These are phyloP conservation scores for Rubroshorea leprosula DNA, from an alignment of 345 rosid species.

Conservation along the genomic window DNA sequence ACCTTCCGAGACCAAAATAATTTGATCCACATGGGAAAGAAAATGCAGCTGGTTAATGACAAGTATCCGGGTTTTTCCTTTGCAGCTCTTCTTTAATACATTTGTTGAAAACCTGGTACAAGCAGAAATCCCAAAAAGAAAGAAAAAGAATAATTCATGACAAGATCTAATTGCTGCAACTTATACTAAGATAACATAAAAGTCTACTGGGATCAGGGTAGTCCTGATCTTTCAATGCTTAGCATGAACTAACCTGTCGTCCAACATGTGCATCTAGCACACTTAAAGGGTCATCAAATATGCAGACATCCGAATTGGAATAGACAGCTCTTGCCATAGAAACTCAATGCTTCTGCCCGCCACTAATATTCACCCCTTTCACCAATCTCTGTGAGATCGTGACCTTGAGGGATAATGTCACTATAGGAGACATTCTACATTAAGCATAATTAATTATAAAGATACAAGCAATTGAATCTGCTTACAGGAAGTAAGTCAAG, in stretches of 20 bases:
- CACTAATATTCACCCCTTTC: slow-evolving; percentile 99
- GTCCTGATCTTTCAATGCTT: neutral
- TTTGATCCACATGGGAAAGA: slow-evolving; percentile 84
- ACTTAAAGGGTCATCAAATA: slow-evolving; percentile 97
- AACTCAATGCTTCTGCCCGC: slow-evolving; percentile 98
- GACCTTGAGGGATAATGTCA: slow-evolving; percentile 43
- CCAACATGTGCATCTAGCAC: slow-evolving; percentile 95
- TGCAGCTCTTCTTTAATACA: slow-evolving; percentile 77
- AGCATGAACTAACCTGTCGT: slow-evolving; percentile 48
- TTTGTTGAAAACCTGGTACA: slow-evolving; percentile 73
- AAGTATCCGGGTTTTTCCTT: slow-evolving; percentile 81
- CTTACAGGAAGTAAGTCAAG: slow-evolving; percentile 89
- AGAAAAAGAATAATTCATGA: too few species aligned
- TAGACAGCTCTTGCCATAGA: slow-evolving; percentile 98
- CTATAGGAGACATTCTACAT: slow-evolving; percentile 10
- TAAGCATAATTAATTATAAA: slow-evolving; percentile 1
- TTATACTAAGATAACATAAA: neutral
- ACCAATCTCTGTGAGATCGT: slow-evolving; percentile 92
- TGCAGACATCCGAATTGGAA: slow-evolving; percentile 80
- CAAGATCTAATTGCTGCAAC: too few species aligned
- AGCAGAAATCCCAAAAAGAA: too few species aligned
- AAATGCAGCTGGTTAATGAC: slow-evolving; percentile 96
- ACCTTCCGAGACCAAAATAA: slow-evolving; percentile 71
- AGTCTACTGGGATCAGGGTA: neutral
- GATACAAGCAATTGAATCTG: slow-evolving; percentile 14